phyloP scores from a whole-genome alignment of 2,329 filamentous ascomycete genomes.

The Diaporthe destruens region DNA sequence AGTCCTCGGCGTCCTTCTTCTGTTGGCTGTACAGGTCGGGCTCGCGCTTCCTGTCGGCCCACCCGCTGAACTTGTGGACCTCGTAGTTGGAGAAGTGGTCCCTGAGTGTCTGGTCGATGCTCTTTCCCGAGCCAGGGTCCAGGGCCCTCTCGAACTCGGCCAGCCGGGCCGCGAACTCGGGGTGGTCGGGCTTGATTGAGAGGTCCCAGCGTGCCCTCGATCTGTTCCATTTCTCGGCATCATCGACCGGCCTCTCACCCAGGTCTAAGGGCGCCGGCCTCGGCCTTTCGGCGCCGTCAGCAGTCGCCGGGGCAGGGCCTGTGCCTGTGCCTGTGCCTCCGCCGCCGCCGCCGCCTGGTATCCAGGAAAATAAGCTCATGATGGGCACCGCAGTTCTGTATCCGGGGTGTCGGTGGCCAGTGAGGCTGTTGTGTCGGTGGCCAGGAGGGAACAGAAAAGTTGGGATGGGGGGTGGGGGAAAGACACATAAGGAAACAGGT shows the following conservation, averaged over 20 bases:
- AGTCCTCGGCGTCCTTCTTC: constrained; percentile 21
- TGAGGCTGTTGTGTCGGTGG: constrained; percentile 13
- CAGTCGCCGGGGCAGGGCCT: not conserved
- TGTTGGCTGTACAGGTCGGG: constrained; percentile 24
- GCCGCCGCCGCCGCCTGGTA: no score
- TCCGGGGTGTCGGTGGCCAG: not conserved
- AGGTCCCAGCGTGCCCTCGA: constrained; percentile 33
- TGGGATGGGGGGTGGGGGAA: not conserved
- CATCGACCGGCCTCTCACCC: not conserved
- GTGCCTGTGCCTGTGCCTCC: not conserved
- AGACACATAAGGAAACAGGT: constrained; percentile 14
- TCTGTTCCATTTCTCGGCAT: constrained; percentile 23
- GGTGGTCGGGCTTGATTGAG: constrained; percentile 14
- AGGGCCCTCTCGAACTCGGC: constrained; percentile 16
- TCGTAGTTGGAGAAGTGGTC: constrained; percentile 33
- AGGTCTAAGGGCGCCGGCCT: not conserved
- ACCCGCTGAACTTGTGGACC: constrained; percentile 35
- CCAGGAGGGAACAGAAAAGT: not conserved
- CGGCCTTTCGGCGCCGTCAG: not conserved
- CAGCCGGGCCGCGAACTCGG: not conserved
- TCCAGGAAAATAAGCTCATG: no score
- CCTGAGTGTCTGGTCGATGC: constrained; percentile 27
- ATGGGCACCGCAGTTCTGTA: no score
- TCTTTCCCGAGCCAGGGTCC: constrained; percentile 4
- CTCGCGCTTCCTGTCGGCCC: constrained; percentile 29